Percentiles rank a stretch among this genome's conserved stretches.
Evolutionary conservation across 176 grass and related monocot species (phyloP).

Genomic region (Leersia perrieri): DNA sequence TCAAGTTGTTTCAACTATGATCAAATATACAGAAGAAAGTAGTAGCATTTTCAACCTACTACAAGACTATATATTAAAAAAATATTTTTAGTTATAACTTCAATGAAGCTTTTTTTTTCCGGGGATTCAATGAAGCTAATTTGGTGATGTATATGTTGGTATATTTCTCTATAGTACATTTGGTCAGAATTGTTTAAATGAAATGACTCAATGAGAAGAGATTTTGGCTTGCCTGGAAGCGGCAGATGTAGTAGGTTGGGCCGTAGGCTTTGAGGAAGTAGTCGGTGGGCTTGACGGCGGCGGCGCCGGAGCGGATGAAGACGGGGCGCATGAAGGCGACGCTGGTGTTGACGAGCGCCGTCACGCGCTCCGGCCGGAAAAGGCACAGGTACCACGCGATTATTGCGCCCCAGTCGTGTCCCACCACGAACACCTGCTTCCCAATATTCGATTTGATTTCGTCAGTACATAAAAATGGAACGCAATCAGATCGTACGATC

Average conservation of each 20-base stretch:
- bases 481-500: not conserved
- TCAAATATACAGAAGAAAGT: no score
- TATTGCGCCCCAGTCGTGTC: slow-evolving; percentile 75
- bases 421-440: slow-evolving; percentile 57
- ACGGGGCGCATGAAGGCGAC: slow-evolving; percentile 49
- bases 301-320: slow-evolving; percentile 35
- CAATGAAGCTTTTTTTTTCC: no score
- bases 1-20: no score
- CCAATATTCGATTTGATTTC: not conserved
- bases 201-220: not conserved
- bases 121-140: no score
- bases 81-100: no score
- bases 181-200: no score
- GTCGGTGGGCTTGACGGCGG: slow-evolving; percentile 34
- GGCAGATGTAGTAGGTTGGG: slow-evolving; percentile 64
- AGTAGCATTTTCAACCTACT: no score
- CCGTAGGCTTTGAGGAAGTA: slow-evolving; percentile 48
- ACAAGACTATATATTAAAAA: no score
- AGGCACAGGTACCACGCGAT: slow-evolving; percentile 77
- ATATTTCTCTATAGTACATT: no score
- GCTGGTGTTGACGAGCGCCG: slow-evolving; percentile 69
- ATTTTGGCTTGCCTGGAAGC: slow-evolving; percentile 52
- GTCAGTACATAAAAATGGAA: no score
- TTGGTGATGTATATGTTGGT: no score
- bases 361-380: slow-evolving; percentile 62